Percentiles rank a stretch among this genome's conserved stretches.
These are phyloP conservation scores for Neltuma alba DNA, from an alignment of 306 rosid genomes.

Conservation along the genomic window DNA sequence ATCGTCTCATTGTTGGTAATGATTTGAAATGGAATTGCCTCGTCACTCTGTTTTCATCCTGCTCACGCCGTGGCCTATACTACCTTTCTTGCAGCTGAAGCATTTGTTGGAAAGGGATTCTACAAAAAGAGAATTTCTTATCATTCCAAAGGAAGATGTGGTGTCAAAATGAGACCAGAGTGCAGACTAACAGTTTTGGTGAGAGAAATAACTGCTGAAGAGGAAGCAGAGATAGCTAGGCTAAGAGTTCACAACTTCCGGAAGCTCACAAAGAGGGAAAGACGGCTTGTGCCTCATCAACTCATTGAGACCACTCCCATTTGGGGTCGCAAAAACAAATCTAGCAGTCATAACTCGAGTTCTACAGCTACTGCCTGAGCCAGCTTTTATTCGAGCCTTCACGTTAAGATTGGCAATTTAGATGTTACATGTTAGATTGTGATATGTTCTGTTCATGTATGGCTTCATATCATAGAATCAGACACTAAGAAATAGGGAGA, in stretches of 20 bases:
- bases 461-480: constrained; percentile 4
- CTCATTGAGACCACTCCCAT: constrained; percentile 83
- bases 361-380: constrained; percentile 41
- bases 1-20: constrained; percentile 87
- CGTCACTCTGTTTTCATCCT: constrained; percentile 21
- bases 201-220: constrained; percentile 86
- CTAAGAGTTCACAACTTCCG: constrained; percentile 70
- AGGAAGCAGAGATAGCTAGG: constrained; percentile 87
- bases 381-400: background rate
- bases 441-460: constrained; percentile 19
- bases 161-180: constrained; percentile 61
- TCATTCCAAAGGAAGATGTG: constrained; percentile 57
- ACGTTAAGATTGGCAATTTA: constrained; percentile 5
- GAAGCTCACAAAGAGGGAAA: constrained; percentile 74
- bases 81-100: constrained; percentile 63
- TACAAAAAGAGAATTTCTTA: constrained; percentile 52
- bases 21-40: constrained; percentile 28
- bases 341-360: constrained; percentile 34
- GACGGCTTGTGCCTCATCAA: constrained; percentile 83
- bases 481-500: constrained; percentile 6
- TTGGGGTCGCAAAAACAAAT: constrained; percentile 81
- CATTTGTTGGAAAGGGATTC: constrained; percentile 84
- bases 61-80: constrained; percentile 21
- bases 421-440: background rate
- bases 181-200: constrained; percentile 83